Evolutionary conservation across 2,329 filamentous ascomycete genomes (phyloP).

Genomic region (Didymella glomerata): DNA sequence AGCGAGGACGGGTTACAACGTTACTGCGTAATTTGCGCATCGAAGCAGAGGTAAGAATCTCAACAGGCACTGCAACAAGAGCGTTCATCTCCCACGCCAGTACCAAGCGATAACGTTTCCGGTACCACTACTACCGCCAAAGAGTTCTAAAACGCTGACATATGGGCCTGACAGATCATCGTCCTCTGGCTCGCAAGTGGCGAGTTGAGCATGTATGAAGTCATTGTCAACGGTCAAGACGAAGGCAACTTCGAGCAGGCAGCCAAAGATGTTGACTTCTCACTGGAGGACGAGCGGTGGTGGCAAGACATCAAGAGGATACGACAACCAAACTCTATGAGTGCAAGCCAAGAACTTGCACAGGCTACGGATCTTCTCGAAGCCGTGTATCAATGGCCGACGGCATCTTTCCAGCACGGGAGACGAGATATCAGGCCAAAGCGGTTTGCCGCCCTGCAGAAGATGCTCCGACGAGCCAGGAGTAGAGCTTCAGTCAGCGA

Average conservation of each 20-base stretch:
- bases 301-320: constrained; percentile 76
- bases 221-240: constrained; percentile 74
- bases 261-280: constrained; percentile 69
- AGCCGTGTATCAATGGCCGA: constrained; percentile 60
- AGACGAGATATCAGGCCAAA: constrained; percentile 54
- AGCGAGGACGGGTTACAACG: constrained; percentile 73
- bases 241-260: constrained; percentile 62
- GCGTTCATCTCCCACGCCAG: not conserved
- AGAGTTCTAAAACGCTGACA: not conserved
- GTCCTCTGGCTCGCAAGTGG: constrained; percentile 86
- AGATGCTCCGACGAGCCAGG: constrained; percentile 69
- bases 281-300: constrained; percentile 78
- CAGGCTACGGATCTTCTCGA: constrained; percentile 56
- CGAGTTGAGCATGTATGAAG: constrained; percentile 74
- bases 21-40: constrained; percentile 84
- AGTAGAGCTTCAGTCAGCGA: constrained; percentile 59
- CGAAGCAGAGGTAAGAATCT: constrained; percentile 66
- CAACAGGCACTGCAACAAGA: not conserved
- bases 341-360: constrained; percentile 55
- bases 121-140: no score
- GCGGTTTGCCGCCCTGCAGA: constrained; percentile 67
- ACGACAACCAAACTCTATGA: constrained; percentile 48
- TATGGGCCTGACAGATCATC: constrained; percentile 54
- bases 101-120: no score
- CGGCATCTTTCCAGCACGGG: constrained; percentile 61